Evolutionary conservation across 306 rosid species (phyloP), one percentile per base, ranked within the genome.

Genomic region (Rubus parviflorus): DNA sequence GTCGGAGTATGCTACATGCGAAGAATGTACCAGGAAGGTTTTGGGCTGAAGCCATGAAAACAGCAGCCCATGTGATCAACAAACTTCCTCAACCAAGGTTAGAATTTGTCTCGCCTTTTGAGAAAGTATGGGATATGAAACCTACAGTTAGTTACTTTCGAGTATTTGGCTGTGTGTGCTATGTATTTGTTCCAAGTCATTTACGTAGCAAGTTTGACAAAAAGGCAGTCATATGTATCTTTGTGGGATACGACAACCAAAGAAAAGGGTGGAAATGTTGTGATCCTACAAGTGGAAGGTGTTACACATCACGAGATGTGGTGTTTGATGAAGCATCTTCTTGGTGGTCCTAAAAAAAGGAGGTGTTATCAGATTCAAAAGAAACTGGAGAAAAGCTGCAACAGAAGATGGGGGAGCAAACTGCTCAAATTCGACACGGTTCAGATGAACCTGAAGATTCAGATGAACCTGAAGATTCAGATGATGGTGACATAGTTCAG

Each of bases 341-440:
- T 11, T 43, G 57, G 75, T 77, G 75, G 61, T 77, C 69, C 6
- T 20, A 46, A 77, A 13, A 56, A 37, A 54, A 43, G 75, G 30
- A 68, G 5, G 63, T 70, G 41, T 46, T 77, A 45, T 58, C 40
- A 41, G 48, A 77, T 30, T 52, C 37, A 15, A 56, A 22, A 41
- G 81, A 68, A 22, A 16, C 56, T 54, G 57, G 25, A 14, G 58
- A 66, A 1, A 40, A 51, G 54, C 7, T 76, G 4, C 43, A 74
- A 35, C 47, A 17, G 10, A 25, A 75, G 48, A 10, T 62, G 61
- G 17, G 3, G 38, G 70, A 16, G 75, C 30, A 72, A 49, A 72
- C 14, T 72, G 16, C 14, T 35, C 46, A 53, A 67, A 5, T 53
- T 11, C 51, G 35, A 30, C 16, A 7, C 3, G 46, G 30, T 45